Percentiles rank a stretch among this genome's conserved stretches.
Evolutionary conservation across 768 basidiomycete species (phyloP).

Genomic region (Auricularia heimuer): DNA sequence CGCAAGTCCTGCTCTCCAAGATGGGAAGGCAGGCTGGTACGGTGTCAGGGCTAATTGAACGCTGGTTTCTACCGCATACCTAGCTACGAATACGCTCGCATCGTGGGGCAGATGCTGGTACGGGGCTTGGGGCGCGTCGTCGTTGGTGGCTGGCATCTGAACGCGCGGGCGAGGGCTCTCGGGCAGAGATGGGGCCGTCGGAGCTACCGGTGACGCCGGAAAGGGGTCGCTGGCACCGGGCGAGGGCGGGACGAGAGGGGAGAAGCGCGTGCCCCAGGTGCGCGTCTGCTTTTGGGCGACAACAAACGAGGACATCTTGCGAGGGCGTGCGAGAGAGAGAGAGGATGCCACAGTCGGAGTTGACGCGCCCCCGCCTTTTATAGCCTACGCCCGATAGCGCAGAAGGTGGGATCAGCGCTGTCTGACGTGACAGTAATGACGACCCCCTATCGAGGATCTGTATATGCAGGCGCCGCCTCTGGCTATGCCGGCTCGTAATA

Average conservation of each 20-base stretch:
- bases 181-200: background rate
- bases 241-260: slow-evolving; percentile 46
- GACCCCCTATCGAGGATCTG: too few relatives aligned
- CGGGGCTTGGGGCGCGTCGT: background rate
- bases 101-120: slow-evolving; percentile 43
- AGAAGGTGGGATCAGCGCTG: too few relatives aligned
- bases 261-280: slow-evolving; percentile 66
- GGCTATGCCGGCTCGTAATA: too few relatives aligned
- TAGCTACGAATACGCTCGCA: slow-evolving; percentile 78
- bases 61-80: slow-evolving; percentile 30
- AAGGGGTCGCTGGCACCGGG: slow-evolving; percentile 18
- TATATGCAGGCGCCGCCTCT: too few relatives aligned
- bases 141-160: background rate
- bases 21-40: slow-evolving; percentile 53
- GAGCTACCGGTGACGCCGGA: slow-evolving; percentile 3
- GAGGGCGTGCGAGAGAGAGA: background rate
- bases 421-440: too few relatives aligned
- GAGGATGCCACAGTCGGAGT: background rate
- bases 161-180: background rate
- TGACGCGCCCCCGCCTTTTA: too few relatives aligned
- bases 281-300: slow-evolving; percentile 20
- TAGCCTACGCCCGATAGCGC: too few relatives aligned
- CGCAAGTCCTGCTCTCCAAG: slow-evolving; percentile 56
- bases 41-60: slow-evolving; percentile 2
- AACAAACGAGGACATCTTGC: background rate